Evolutionary conservation across 768 basidiomycete species (phyloP).

Genomic region (Pulveroboletus sp.): DNA sequence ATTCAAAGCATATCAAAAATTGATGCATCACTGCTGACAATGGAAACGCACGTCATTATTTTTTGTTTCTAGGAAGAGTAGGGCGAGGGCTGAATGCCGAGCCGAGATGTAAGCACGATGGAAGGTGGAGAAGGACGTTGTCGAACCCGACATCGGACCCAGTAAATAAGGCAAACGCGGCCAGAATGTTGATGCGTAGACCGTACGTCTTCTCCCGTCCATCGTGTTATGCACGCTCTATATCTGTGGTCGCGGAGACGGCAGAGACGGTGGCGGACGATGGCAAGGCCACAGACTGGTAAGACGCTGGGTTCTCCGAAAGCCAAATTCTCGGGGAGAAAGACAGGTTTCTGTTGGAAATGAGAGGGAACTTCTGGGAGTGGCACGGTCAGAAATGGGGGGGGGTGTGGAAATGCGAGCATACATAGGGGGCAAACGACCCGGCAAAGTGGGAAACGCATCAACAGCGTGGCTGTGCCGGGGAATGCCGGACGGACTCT

Average conservation of each 20-base stretch:
- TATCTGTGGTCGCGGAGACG: slow-evolving; percentile 32
- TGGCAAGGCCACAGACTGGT: slow-evolving; percentile 67
- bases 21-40: slow-evolving; percentile 39
- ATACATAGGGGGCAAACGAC: slow-evolving; percentile 30
- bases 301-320: slow-evolving; percentile 45
- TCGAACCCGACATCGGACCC: slow-evolving; percentile 69
- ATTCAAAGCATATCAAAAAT: slow-evolving; percentile 4
- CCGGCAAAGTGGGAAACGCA: too few relatives aligned
- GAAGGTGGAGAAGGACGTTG: neutral
- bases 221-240: slow-evolving; percentile 42
- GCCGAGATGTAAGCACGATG: neutral
- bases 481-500: slow-evolving; percentile 40
- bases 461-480: slow-evolving; percentile 31
- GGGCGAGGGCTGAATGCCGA: slow-evolving; percentile 44
- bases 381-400: slow-evolving; percentile 43
- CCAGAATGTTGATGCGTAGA: slow-evolving; percentile 61
- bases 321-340: slow-evolving; percentile 49
- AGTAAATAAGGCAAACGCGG: slow-evolving; percentile 61
- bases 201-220: slow-evolving; percentile 70
- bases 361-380: slow-evolving; percentile 52
- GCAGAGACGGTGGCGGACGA: slow-evolving; percentile 50
- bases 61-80: slow-evolving; percentile 71
- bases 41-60: slow-evolving; percentile 78
- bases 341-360: slow-evolving; percentile 14
- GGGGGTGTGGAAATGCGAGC: too few relatives aligned